A percentile compares a stretch with the other conserved stretches of the same genome.
Evolutionary conservation across 768 basidiomycete species (phyloP).

Genomic region (Atractiella rhizophila): DNA sequence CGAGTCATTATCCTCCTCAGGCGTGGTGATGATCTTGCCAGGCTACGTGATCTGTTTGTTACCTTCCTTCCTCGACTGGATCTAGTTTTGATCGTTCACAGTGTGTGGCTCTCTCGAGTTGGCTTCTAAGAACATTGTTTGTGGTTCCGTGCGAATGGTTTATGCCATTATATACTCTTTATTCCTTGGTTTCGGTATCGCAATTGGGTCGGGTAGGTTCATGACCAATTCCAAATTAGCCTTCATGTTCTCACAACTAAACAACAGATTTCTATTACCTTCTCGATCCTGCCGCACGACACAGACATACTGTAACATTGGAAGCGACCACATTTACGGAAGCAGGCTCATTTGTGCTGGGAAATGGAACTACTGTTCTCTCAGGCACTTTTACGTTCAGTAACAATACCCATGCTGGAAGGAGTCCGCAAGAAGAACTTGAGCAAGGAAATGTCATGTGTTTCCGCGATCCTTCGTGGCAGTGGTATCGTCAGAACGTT

Average conservation of each 20-base stretch:
- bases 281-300: conserved; percentile 7
- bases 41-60: conserved; percentile 17
- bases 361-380: conserved; percentile 6
- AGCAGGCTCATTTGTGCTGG: conserved; percentile 8
- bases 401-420: conserved; percentile 7
- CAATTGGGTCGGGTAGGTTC: conserved; percentile 12
- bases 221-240: too few species aligned
- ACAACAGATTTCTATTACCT: conserved; percentile 14
- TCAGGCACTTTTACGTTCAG: conserved; percentile 13
- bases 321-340: conserved; percentile 1
- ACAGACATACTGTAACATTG: too few species aligned
- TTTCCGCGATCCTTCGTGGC: conserved; percentile 7
- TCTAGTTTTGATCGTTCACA: not conserved
- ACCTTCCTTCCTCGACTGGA: not conserved
- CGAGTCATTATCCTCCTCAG: conserved; percentile 23
- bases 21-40: conserved; percentile 23
- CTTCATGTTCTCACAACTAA: too few species aligned
- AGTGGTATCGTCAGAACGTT: conserved; percentile 13
- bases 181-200: conserved; percentile 20
- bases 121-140: conserved; percentile 24
- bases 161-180: conserved; percentile 25
- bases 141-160: conserved; percentile 25
- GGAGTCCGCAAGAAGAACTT: conserved; percentile 4
- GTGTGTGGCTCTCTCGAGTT: conserved; percentile 25
- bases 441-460: conserved; percentile 13